Percentiles rank a stretch among this genome's conserved stretches.
Conservation (phyloP, 306 rosid genomes). For the Prunus mongolica region DNA sequence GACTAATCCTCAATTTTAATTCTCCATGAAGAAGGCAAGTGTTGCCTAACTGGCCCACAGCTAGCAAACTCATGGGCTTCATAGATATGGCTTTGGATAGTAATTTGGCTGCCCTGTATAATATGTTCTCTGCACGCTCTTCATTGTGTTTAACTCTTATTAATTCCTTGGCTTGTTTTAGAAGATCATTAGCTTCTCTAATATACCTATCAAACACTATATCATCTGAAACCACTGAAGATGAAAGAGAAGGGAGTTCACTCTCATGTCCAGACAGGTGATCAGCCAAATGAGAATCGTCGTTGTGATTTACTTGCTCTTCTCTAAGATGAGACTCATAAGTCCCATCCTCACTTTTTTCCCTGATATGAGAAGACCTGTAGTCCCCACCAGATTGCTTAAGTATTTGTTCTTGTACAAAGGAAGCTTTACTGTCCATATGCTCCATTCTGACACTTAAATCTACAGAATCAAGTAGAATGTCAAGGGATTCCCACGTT, state of each 20-base stretch:
- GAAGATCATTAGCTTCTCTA: conserved; percentile 69
- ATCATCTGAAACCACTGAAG: conserved; percentile 65
- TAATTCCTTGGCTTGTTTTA: conserved; percentile 67
- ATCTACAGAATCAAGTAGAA: conserved; percentile 47
- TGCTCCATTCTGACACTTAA: conserved; percentile 45
- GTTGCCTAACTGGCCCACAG: conserved; percentile 88
- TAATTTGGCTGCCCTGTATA: conserved; percentile 63
- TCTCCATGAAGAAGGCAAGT: conserved; percentile 97
- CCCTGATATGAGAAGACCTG: conserved; percentile 36
- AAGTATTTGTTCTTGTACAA: conserved; percentile 48
- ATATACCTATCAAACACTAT: conserved; percentile 63
- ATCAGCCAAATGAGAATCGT: conserved; percentile 23
- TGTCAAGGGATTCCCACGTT: conserved; percentile 50
- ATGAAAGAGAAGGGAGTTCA: conserved; percentile 40
- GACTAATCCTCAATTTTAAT: conserved; percentile 75
- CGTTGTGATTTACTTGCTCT: conserved; percentile 24
- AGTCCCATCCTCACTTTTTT: conserved; percentile 24
- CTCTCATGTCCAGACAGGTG: conserved; percentile 36
- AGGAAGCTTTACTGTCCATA: conserved; percentile 51
- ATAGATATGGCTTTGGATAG: conserved; percentile 72
- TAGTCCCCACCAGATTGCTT: conserved; percentile 30
- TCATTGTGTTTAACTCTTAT: conserved; percentile 47
- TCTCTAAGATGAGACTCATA: conserved; percentile 31
- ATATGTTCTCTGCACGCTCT: conserved; percentile 65
- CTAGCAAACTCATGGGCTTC: conserved; percentile 93